phyloP scores from a whole-genome alignment of 2,329 filamentous ascomycete species.

The Periconia sp. region DNA sequence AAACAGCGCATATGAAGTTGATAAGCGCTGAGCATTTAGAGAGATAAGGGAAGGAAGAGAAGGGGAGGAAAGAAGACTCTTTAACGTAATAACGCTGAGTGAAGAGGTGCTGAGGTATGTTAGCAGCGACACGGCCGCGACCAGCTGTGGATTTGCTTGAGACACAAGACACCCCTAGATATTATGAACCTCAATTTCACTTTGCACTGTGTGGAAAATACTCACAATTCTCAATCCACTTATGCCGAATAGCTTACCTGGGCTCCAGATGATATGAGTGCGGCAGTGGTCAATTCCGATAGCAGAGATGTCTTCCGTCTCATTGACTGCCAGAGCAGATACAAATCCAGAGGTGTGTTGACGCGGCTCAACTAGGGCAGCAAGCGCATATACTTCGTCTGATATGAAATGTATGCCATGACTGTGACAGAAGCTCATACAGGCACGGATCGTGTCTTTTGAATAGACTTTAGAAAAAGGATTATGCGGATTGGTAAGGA shows the following conservation, averaged over 20 bases:
- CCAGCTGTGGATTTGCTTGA: too few species aligned
- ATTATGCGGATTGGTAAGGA: conserved; percentile 55
- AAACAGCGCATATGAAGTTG: too few species aligned
- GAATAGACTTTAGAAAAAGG: conserved; percentile 45
- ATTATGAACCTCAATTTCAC: too few species aligned
- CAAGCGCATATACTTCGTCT: conserved; percentile 48
- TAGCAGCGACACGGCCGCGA: too few species aligned
- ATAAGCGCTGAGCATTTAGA: too few species aligned
- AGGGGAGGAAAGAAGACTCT: too few species aligned
- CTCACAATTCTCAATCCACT: conserved; percentile 43
- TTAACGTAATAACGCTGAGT: too few species aligned
- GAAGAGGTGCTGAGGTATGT: too few species aligned
- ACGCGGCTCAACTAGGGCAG: conserved; percentile 19
- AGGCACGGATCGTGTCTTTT: conserved; percentile 19
- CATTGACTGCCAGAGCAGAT: conserved; percentile 23
- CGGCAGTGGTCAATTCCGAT: conserved; percentile 17
- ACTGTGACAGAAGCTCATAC: conserved; percentile 35
- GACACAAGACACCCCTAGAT: too few species aligned
- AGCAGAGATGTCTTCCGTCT: too few species aligned
- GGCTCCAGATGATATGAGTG: conserved; percentile 42
- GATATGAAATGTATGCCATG: conserved; percentile 39
- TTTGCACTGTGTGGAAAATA: too few species aligned
- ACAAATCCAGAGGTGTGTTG: conserved; percentile 26
- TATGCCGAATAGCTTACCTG: conserved; percentile 41
- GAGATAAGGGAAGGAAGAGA: too few species aligned